Evolutionary conservation across 2,329 filamentous ascomycete genomes (phyloP), one percentile per base, ranked within the genome.

Genomic region (Pseudogymnoascus sp.): DNA sequence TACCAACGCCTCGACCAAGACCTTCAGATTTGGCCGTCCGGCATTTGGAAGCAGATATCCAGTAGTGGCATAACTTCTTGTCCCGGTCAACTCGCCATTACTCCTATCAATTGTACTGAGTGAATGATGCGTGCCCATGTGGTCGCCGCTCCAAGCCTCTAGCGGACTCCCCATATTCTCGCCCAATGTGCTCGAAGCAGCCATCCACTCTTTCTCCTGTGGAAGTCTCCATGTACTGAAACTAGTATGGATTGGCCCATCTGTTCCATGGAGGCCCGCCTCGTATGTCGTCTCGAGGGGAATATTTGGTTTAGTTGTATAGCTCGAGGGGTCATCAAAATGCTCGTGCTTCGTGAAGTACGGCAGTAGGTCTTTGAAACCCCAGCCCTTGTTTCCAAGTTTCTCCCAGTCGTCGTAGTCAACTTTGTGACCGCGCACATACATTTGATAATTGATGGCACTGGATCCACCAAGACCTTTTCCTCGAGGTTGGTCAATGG

Each of bases 1-100:
- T 65, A 94, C 91, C 84, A 90, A 92, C 12, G 90, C 87, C 71
- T 94, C 87, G 71, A 90, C 94, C 63, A 95, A 79, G 64, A 96
- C 81, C 40, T 89, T 92, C 73, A 96, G 75, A 77, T 96, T 96
- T 5, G 62, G 47, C 18, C 69, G 61, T 1, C 38, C 25, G 16
- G 23, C 28, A 31, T 61, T 63, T 14, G 66, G 68, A 2, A 67
- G 42, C 8, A 64, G 59, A 62, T 69, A 69, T 12, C 69, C 69
- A 1, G 69, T 66, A 0, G 65, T 63, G 2, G 69, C 35, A 62
- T 68, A 68, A 61, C 67, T 68, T 44, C 67, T 62, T 38, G 67
- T 68, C 21, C 62, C 64, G 16, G 50, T 62, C 8, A 35, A 23
- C 2, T 61, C 61, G 11, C 62, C 65, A 37, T 35, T 28, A 28